Conservation (phyloP, 352 stramenopile species). For the Globisporangium acanthophoron region DNA sequence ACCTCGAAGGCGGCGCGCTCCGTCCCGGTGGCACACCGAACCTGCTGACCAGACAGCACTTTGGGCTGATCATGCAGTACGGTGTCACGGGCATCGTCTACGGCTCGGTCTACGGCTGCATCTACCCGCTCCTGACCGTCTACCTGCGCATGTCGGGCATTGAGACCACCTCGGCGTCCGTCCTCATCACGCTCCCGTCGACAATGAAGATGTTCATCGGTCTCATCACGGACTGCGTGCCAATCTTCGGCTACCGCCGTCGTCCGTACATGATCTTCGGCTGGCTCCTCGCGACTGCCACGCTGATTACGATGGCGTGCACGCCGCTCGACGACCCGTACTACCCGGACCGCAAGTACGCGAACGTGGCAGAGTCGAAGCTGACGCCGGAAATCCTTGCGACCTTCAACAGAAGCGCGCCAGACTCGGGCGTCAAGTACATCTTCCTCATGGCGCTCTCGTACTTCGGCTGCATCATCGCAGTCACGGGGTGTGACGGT, state of each 20-base stretch:
- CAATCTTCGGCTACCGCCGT: slow-evolving; percentile 9
- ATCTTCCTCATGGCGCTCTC: slow-evolving; percentile 50
- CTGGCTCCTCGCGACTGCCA: slow-evolving; percentile 9
- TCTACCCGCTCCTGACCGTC: background rate
- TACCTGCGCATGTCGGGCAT: slow-evolving; percentile 22
- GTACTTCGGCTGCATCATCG: slow-evolving; percentile 52
- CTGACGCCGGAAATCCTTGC: slow-evolving; percentile 34
- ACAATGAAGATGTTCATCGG: slow-evolving; percentile 2
- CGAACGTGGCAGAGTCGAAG: background rate
- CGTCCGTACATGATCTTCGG: slow-evolving; percentile 26
- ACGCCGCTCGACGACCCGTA: slow-evolving; percentile 9
- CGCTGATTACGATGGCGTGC: slow-evolving; percentile 15
- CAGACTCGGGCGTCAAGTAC: slow-evolving; percentile 34
- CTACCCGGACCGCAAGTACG: slow-evolving; percentile 1
- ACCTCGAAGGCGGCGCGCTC: slow-evolving; percentile 13
- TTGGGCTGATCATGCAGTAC: slow-evolving; percentile 25
- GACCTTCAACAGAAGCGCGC: slow-evolving; percentile 42
- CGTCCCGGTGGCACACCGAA: slow-evolving; percentile 15
- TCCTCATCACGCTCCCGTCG: slow-evolving; percentile 18
- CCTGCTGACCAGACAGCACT: slow-evolving; percentile 11
- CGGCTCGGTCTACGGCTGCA: slow-evolving; percentile 12
- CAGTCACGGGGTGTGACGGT: slow-evolving; percentile 37
- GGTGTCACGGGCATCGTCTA: slow-evolving; percentile 18
- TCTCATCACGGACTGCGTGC: background rate
- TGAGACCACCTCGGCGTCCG: slow-evolving; percentile 11